phyloP scores from a whole-genome alignment of 352 stramenopile species.

The Pythium aquatile region DNA sequence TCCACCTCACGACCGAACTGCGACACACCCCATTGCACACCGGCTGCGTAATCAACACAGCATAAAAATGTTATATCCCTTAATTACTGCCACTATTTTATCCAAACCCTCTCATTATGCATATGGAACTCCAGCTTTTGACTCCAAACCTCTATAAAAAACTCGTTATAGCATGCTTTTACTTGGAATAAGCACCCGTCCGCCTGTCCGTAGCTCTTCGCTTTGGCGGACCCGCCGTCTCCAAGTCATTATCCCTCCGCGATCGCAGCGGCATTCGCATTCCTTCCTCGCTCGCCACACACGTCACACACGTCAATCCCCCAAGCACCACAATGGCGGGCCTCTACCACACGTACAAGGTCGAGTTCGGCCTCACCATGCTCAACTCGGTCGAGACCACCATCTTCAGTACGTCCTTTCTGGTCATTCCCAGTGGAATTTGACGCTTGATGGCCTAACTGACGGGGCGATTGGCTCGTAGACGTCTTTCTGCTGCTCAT shows the following conservation, averaged over 20 bases:
- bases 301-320: neutral
- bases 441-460: neutral
- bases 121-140: no score
- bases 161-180: neutral
- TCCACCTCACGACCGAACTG: neutral
- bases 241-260: neutral
- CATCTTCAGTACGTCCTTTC: slow-evolving; percentile 73
- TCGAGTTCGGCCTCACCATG: slow-evolving; percentile 86
- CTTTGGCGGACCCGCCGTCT: neutral
- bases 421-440: neutral
- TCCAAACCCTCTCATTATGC: neutral
- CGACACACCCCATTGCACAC: slow-evolving; percentile 3
- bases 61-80: neutral
- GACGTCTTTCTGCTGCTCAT: slow-evolving; percentile 74
- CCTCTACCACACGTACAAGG: slow-evolving; percentile 85
- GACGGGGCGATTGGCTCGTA: slow-evolving; percentile 13
- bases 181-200: neutral
- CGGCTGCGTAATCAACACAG: neutral
- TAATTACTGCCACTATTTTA: neutral
- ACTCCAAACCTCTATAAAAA: no score
- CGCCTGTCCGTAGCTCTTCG: neutral
- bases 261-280: neutral
- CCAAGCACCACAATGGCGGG: slow-evolving; percentile 44
- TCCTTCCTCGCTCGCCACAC: neutral
- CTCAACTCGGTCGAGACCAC: slow-evolving; percentile 76